Base-by-base conservation (phyloP, 768 basidiomycete species). In the Boletus insuetus region DNA sequence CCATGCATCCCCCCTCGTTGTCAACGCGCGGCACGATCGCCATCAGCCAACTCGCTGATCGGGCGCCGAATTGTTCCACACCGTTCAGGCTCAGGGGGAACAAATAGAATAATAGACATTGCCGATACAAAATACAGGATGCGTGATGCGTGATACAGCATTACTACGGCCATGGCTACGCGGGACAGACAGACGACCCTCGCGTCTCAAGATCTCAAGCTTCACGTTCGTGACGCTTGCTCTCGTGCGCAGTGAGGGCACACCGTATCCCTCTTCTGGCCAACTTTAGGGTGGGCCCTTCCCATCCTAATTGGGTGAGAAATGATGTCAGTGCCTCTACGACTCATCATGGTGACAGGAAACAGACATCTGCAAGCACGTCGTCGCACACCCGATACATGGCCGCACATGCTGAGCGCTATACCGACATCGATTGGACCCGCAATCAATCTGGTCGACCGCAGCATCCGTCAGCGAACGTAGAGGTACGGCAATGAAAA, bases 331-430 rank as follows among this genome's bases (percentile, higher is more conserved):
- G 69, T n/a, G 12, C 54, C 20, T 6, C 29, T 9, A 7, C 22
- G 6, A 46, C 41, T 34, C 54, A 35, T 38, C 11, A 11, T 35
- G 53, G 32, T 47, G 32, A 24, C 12, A 11, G 3, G n/a, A 47
- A 34, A 57, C 74, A 26, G 46, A 79, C 79, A 68, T 70, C 63
- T 78, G 77, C 24, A 29, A 56, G 58, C 79, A 80, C 7, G 73
- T 77, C 45, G 68, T 51, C 20, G 71, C 5, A 47, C 79, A 81
- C 16, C 61, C 69, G 11, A 55, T 37, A 58, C 79, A 78, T 8
- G 69, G 61, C 11, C 64, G 49, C 26, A 51, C 48, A 56, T 80
- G 79, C 10, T 51, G 43, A 7, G 65, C 53, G 51, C 79, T 80
- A 55, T 80, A 80, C 47, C 78, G 75, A 58, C 79, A 81, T 42